These are phyloP conservation scores for Aspergillus proliferans DNA, from an alignment of 2,329 filamentous ascomycete genomes.

Conservation along the genomic window DNA sequence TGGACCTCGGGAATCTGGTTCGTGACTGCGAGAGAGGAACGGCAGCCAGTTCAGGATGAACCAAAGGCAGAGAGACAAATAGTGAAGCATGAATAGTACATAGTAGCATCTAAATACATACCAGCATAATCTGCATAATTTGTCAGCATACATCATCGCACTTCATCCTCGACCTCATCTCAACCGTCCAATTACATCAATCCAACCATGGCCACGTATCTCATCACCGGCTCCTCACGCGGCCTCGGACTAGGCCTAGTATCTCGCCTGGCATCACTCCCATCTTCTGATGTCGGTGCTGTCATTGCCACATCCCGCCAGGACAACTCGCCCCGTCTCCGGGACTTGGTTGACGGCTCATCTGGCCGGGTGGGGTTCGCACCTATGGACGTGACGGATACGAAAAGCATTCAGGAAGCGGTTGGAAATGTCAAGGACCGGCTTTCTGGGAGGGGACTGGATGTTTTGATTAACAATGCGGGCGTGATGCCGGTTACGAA, in stretches of 20 bases:
- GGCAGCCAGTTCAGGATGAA: not conserved
- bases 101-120: not conserved
- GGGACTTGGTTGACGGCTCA: constrained; percentile 29
- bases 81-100: not conserved
- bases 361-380: constrained; percentile 31
- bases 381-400: constrained; percentile 34
- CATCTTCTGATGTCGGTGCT: constrained; percentile 28
- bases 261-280: constrained; percentile 23
- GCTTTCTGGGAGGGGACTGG: constrained; percentile 36
- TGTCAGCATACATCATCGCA: not conserved
- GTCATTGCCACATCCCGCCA: constrained; percentile 40
- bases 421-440: constrained; percentile 25
- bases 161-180: not conserved
- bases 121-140: not conserved
- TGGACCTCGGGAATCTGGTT: constrained; percentile 13
- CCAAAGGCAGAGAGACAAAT: not conserved
- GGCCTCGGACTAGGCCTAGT: constrained; percentile 33
- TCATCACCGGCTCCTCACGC: constrained; percentile 32
- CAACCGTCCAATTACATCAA: not conserved
- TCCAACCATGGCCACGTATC: constrained; percentile 28
- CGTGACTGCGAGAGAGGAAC: constrained; percentile 9
- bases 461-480: constrained; percentile 45
- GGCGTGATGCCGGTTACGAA: constrained; percentile 22
- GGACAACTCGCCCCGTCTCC: constrained; percentile 25
- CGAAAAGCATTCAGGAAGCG: constrained; percentile 29